A percentile compares a stretch with the other conserved stretches of the same genome.
phyloP scores from a whole-genome alignment of 257 asterid species.

The Solanum piurae region DNA sequence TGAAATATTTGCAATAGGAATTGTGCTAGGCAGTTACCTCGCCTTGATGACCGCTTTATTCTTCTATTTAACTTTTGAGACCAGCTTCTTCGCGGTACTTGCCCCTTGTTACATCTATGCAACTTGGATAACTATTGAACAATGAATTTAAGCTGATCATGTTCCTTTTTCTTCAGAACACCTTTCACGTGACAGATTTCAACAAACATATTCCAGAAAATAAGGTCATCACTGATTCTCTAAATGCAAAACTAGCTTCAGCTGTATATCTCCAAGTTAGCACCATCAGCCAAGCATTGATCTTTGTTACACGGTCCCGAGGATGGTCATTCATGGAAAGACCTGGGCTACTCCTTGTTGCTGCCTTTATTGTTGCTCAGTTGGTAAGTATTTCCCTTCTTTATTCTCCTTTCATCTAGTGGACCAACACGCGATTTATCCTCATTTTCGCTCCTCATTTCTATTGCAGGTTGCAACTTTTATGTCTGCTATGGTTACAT shows the following conservation, averaged over 20 bases:
- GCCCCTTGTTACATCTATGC: background rate
- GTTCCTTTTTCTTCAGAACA: constrained; percentile 17
- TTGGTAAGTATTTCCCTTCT: constrained; percentile 20
- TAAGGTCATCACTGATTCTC: constrained; percentile 3
- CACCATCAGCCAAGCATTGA: constrained; percentile 59
- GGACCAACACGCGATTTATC: background rate
- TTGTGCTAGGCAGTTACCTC: constrained; percentile 47
- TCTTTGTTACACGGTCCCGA: constrained; percentile 48
- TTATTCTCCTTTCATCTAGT: background rate
- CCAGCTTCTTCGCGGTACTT: constrained; percentile 38
- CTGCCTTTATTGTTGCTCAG: constrained; percentile 52
- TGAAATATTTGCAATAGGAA: constrained; percentile 52
- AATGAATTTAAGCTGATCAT: background rate
- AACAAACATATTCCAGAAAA: constrained; percentile 20
- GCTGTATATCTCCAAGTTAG: constrained; percentile 73
- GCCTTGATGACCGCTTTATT: constrained; percentile 53
- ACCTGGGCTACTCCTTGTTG: constrained; percentile 52
- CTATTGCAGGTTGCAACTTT: constrained; percentile 40
- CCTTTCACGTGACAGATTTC: constrained; percentile 34
- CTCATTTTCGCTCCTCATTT: background rate
- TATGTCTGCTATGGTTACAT: constrained; percentile 33
- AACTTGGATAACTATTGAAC: background rate
- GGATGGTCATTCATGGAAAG: constrained; percentile 49
- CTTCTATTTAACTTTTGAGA: constrained; percentile 35
- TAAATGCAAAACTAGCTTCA: constrained; percentile 36